Base-by-base conservation (phyloP, 2,329 filamentous ascomycete genomes). In the Mycosphaerella sp. region DNA sequence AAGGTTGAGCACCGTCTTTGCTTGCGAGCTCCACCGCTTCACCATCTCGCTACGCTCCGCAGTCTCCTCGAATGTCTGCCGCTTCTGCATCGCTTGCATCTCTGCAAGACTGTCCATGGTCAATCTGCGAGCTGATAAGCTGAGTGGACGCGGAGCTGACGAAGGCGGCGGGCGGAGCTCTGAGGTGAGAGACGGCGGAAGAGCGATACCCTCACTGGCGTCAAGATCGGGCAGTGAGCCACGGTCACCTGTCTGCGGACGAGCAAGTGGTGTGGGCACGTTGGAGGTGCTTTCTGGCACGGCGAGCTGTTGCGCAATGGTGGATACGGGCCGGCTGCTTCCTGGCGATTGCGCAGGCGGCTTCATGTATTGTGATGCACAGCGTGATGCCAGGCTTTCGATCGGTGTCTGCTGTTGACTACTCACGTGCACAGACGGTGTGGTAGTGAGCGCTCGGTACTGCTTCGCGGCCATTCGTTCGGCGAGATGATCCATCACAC, bases 211-310 rank as follows among this genome's bases (percentile, higher is more conserved):
- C 9, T 65, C 62, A 29, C 57, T 61, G 36, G 60, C 55, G 39
- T 64, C 59, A 2, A 59, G 55, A 40, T 62, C 59, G 42, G 68
- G 60, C 12, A 72, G 67, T n/a, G 71, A 69, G 57, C 74, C 59
- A 38, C 54, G 51, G 26, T 48, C 56, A 23, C 48, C 52, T 10
- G 43, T 52, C 4, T 59, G 54, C 36, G 78, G 76, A 54, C 71
- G 69, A 10, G 73, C 78, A 39, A 79, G 69, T 23, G 78, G 78
- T 12, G 78, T 80, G n/a, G 77, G 74, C 67, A 78, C 74, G 57
- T 77, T 78, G 0, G 78, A 80, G 11, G 72, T 73, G 59, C 71
- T 77, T 53, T 78, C 77, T 4, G 60, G 53, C 23, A 60, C 32
- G 2, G 57, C 55, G 2, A 64, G 58, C 38, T 63, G 61, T 31